phyloP scores from a whole-genome alignment of 345 rosid genomes.

The Anastatica hierochuntica region DNA sequence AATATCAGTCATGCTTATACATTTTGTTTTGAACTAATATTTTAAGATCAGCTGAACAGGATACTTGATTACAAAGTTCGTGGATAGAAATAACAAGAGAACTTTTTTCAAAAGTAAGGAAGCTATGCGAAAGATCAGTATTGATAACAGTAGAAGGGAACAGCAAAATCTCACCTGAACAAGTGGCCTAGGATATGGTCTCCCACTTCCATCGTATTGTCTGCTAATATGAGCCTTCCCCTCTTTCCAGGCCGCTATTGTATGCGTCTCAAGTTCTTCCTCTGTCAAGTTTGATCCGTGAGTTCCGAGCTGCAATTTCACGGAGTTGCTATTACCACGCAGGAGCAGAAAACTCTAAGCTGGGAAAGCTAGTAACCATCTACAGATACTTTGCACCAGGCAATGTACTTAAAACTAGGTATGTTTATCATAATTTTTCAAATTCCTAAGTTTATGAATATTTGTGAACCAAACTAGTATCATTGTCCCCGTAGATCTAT shows the following conservation, averaged over 20 bases:
- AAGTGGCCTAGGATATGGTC: slow-evolving; percentile 39
- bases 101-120: too few species aligned
- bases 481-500: too few species aligned
- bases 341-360: not conserved
- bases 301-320: slow-evolving; percentile 60
- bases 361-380: slow-evolving; percentile 11
- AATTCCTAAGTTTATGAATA: too few species aligned
- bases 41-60: too few species aligned
- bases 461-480: too few species aligned
- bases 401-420: too few species aligned
- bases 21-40: too few species aligned
- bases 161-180: slow-evolving; percentile 54
- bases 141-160: not conserved
- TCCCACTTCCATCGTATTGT: slow-evolving; percentile 58
- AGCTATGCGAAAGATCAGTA: too few species aligned
- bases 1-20: too few species aligned
- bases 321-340: slow-evolving; percentile 10
- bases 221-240: slow-evolving; percentile 60
- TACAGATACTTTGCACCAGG: not conserved
- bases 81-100: too few species aligned
- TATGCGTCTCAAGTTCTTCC: slow-evolving; percentile 80
- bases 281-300: slow-evolving; percentile 79
- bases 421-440: too few species aligned
- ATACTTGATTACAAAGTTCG: too few species aligned
- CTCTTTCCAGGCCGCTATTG: slow-evolving; percentile 98